Conservation (phyloP, 176 grass and related monocot species). For the Olyra latifolia region DNA sequence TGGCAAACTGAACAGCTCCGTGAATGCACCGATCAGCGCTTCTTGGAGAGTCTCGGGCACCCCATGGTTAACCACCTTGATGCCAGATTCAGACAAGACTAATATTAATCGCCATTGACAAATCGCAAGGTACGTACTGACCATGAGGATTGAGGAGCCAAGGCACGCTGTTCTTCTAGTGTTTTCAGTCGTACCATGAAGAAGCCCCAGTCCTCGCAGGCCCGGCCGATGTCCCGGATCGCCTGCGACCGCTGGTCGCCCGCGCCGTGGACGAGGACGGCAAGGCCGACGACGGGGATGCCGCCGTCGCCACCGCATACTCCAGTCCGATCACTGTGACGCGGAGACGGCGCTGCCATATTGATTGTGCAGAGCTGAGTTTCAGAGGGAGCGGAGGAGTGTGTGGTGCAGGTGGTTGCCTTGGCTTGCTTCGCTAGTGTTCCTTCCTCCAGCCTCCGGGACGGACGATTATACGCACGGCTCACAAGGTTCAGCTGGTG, state of each 20-base stretch:
- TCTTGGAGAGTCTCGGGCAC: slow-evolving; percentile 49
- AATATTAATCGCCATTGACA: not conserved
- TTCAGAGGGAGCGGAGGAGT: no score
- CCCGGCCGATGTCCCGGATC: slow-evolving; percentile 43
- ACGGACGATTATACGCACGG: no score
- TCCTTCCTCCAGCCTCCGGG: no score
- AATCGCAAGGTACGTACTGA: no score
- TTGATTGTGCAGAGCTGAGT: not conserved
- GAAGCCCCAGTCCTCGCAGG: slow-evolving; percentile 73
- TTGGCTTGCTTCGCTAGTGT: no score
- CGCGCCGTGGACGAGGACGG: slow-evolving; percentile 41
- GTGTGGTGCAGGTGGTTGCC: no score
- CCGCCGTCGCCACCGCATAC: not conserved
- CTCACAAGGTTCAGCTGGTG: no score
- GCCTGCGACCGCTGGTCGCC: slow-evolving; percentile 34
- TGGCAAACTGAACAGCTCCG: slow-evolving; percentile 49
- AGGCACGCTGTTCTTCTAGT: not conserved
- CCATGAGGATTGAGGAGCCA: not conserved
- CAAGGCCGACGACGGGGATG: slow-evolving; percentile 61
- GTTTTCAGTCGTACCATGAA: slow-evolving; percentile 58
- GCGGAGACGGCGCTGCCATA: not conserved
- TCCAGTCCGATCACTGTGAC: not conserved
- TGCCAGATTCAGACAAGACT: no score
- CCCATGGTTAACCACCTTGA: slow-evolving; percentile 71
- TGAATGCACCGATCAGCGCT: slow-evolving; percentile 22